Base-by-base conservation (phyloP, 139 green algal species). In the Chlamydomonas eustigma region DNA sequence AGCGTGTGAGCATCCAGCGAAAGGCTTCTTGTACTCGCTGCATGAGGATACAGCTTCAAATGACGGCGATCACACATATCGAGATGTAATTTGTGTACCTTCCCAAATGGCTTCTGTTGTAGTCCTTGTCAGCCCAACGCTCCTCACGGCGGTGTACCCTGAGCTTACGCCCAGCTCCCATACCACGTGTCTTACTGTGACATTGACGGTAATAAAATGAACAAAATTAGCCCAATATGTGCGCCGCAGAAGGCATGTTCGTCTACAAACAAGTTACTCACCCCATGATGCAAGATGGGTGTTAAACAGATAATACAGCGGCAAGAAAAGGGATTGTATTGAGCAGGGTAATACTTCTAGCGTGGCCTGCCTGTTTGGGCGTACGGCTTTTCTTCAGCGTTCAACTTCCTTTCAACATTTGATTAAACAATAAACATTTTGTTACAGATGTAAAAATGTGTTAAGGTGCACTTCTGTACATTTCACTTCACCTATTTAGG, bases 1-100 rank as follows among this genome's bases (percentile, higher is more conserved):
- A 80, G 96, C 90, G 88, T 99, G 96, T 6, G 96, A 99, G 72
- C 92, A 96, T 71, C 96, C 96, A 58, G 92, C 93, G 74, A 99
- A 99, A n/a, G 96, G 96, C 94, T 99, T 99, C 90, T 97, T 97
- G 91, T 93, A 99, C 91, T 99, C 95, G 37, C 89, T 96, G 68
- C 12, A 58, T 58, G 12, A 12, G 18, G 18, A 58, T 28, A 58
- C 18, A 58, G 18, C n/a, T n/a, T n/a, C n/a, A n/a, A n/a, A n/a
- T n/a, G n/a, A n/a, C n/a, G n/a, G n/a, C n/a, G n/a, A n/a, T n/a
- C n/a, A n/a, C n/a, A n/a, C n/a, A n/a, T n/a, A n/a, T n/a, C n/a
- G n/a, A n/a, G n/a, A n/a, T n/a, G n/a, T n/a, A n/a, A n/a, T n/a
- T n/a, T 24, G 50, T 63, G 22, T 25, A 75, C 68, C 68, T 79